Evolutionary conservation across 768 basidiomycete species (phyloP).

Genomic region (Suillus subalutaceus): DNA sequence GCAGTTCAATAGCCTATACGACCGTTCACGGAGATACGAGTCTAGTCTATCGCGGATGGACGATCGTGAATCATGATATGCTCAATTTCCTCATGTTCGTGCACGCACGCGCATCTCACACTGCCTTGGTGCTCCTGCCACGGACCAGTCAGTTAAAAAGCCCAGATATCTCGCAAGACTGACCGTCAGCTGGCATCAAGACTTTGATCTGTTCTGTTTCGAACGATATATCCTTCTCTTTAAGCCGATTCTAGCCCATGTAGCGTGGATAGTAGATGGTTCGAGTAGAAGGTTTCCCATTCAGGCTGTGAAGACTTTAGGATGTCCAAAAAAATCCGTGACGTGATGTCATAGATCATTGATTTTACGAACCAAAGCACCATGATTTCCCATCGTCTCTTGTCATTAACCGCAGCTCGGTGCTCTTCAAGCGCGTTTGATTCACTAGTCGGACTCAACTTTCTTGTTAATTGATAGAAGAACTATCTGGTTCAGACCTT

Average conservation of each 20-base stretch:
- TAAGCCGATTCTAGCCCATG: background rate
- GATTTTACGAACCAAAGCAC: background rate
- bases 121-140: background rate
- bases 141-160: background rate
- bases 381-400: background rate
- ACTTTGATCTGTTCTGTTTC: background rate
- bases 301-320: background rate
- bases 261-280: background rate
- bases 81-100: background rate
- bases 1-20: background rate
- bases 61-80: background rate
- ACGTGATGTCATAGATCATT: background rate
- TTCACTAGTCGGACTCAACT: background rate
- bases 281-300: background rate
- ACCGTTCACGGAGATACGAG: background rate
- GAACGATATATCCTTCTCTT: background rate
- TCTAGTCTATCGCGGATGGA: background rate
- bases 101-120: background rate
- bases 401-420: background rate
- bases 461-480: background rate
- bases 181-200: background rate
- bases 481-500: background rate
- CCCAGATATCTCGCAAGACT: background rate
- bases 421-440: background rate
- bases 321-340: conserved; percentile 1